Evolutionary conservation across 225 moss, liverwort and hornwort species (phyloP).

Genomic region (Bryoerythrophyllum caledonicum): DNA sequence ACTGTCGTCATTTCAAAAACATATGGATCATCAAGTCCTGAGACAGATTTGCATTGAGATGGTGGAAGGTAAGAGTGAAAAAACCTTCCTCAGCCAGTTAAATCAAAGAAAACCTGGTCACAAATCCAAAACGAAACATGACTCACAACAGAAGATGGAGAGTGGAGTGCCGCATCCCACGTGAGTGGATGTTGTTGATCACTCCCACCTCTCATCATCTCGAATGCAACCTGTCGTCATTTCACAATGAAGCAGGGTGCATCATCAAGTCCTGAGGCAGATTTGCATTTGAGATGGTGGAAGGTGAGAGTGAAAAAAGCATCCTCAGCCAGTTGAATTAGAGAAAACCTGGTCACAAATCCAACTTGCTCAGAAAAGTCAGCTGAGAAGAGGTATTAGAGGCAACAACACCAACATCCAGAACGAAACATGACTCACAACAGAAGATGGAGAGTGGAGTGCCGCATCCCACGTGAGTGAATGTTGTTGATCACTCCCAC

Average conservation of each 20-base stretch:
- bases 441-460: too few species aligned
- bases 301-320: background rate
- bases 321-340: background rate
- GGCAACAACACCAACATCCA: too few species aligned
- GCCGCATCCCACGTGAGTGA: too few species aligned
- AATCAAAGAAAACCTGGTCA: background rate
- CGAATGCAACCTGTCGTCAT: background rate
- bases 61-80: background rate
- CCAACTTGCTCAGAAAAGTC: background rate
- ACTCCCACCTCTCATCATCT: background rate
- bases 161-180: too few species aligned
- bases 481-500: background rate
- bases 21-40: too few species aligned
- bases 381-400: background rate
- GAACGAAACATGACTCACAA: too few species aligned
- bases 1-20: background rate
- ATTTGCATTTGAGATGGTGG: background rate
- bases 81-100: background rate
- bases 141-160: background rate
- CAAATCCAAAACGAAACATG: background rate
- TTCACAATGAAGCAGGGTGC: background rate
- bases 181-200: background rate
- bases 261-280: background rate
- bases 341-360: background rate
- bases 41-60: too few species aligned